Percentiles rank a stretch among this genome's conserved stretches.
These are phyloP conservation scores for Lentinula lateritia DNA, from an alignment of 768 basidiomycete species.

Conservation along the genomic window DNA sequence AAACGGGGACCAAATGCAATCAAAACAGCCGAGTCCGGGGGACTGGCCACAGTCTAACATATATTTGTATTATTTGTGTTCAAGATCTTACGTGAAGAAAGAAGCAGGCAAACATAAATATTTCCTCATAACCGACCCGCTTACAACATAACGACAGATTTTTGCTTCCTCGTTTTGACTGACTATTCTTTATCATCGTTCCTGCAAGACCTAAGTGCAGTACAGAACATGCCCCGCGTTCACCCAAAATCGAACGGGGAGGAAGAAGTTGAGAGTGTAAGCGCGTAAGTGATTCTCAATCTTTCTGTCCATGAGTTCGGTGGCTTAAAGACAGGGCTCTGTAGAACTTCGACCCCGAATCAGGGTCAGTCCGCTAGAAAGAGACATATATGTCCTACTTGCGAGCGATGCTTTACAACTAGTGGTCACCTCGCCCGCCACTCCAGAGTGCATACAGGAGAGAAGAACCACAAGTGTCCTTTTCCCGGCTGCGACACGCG, in stretches of 20 bases:
- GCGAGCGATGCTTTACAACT: constrained; percentile 79
- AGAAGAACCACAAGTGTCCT: constrained; percentile 88
- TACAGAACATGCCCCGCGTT: constrained; percentile 2
- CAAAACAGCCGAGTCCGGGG: constrained; percentile 3
- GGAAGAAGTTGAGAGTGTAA: background rate
- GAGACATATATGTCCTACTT: constrained; percentile 64
- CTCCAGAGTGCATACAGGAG: constrained; percentile 86
- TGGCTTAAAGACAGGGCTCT: background rate
- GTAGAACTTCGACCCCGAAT: background rate
- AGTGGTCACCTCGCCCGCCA: constrained; percentile 87
- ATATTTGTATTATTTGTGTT: background rate
- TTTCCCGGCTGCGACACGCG: constrained; percentile 94
- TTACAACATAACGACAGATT: background rate
- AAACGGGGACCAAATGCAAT: background rate
- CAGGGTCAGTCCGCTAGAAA: constrained; percentile 24
- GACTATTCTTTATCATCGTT: background rate
- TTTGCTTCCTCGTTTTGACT: background rate
- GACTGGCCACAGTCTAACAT: constrained; percentile 4
- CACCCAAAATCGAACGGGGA: background rate
- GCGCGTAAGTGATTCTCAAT: background rate
- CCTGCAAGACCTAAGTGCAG: background rate
- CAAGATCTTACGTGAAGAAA: constrained; percentile 1
- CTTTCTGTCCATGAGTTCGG: background rate
- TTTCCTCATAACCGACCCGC: constrained; percentile 1
- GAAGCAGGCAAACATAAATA: constrained; percentile 2